Percentiles rank a stretch among this genome's conserved stretches.
phyloP scores from a whole-genome alignment of 1,284 basidiomycete genomes.

The Naganishia sp. region DNA sequence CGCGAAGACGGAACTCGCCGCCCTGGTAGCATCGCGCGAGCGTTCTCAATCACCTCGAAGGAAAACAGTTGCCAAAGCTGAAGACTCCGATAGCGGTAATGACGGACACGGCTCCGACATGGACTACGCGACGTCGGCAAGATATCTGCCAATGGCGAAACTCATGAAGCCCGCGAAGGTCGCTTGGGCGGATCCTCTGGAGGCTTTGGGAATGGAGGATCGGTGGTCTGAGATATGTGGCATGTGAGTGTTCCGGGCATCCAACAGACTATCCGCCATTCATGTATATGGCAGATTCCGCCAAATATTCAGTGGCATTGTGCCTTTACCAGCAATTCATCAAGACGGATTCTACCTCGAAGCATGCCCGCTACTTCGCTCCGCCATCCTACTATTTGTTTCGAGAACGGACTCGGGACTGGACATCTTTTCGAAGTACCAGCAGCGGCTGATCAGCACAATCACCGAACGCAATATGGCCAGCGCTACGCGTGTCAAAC shows the following conservation, averaged over 20 bases:
- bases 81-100: neutral
- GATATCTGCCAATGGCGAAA: conserved; percentile 8
- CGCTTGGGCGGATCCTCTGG: conserved; percentile 13
- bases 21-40: neutral
- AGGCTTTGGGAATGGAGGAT: conserved; percentile 9
- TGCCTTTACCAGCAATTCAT: conserved; percentile 10
- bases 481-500: conserved; percentile 15
- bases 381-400: conserved; percentile 12
- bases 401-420: conserved; percentile 16
- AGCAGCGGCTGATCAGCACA: conserved; percentile 8
- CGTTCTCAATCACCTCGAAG: neutral
- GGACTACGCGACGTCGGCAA: conserved; percentile 9
- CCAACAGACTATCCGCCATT: neutral
- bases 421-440: conserved; percentile 1
- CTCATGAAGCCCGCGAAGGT: conserved; percentile 10
- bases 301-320: conserved; percentile 1
- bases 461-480: conserved; percentile 17
- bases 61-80: neutral
- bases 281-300: neutral
- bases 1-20: conserved; percentile 4
- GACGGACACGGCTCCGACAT: neutral
- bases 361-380: conserved; percentile 12
- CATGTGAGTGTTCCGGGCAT: neutral
- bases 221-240: conserved; percentile 9
- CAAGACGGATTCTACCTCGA: conserved; percentile 5